Evolutionary conservation across 768 basidiomycete genomes (phyloP), one percentile per base, ranked within the genome.

Genomic region (Lentinula guzmanii): DNA sequence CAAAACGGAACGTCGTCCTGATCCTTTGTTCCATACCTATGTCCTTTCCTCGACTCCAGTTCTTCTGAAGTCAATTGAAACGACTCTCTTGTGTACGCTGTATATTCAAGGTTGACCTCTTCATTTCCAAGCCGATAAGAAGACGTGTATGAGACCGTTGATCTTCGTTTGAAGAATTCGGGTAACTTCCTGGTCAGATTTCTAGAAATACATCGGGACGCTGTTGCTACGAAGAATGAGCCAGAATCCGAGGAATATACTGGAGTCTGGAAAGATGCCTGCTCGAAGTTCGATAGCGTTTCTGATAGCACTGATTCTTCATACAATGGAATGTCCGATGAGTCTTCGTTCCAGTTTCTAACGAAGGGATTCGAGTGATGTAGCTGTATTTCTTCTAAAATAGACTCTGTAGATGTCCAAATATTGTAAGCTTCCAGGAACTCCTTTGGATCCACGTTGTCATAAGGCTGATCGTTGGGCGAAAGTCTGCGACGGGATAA

Each of bases 401-500:
- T 24, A 24, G 24, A 24, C 24, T 24, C 24, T 2, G 24, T 2
- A 2, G 24, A 24, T 24, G 24, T 24, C 24, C 24, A 24, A 24
- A 1, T 24, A 24, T 24, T 24, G 2, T 2, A 24, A 28, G 63
- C 51, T 42, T 72, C 58, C 37, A 71, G 59, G 46, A 74, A 65
- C 28, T 68, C 70, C 8, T 24, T 2, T 24, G 24, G 24, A 24
- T 24, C 24, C 24, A 24, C 2, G 24, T 24, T 2, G 24, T 24
- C 24, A 24, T 24, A 24, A 24, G 24, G 24, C 24, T 24, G 24
- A 24, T 24, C 24, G 24, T 24, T 24, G 24, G 24, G 24, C 1
- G 24, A 24, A 24, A 2, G 24, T 24, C 24, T 24, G 24, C 24
- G 24, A 28, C 33, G 70, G 10, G 78, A 79, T 2, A 80, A 53